Evolutionary conservation across 2,329 filamentous ascomycete species (phyloP), one percentile per base, ranked within the genome.

Genomic region (Claviceps lovelessii): DNA sequence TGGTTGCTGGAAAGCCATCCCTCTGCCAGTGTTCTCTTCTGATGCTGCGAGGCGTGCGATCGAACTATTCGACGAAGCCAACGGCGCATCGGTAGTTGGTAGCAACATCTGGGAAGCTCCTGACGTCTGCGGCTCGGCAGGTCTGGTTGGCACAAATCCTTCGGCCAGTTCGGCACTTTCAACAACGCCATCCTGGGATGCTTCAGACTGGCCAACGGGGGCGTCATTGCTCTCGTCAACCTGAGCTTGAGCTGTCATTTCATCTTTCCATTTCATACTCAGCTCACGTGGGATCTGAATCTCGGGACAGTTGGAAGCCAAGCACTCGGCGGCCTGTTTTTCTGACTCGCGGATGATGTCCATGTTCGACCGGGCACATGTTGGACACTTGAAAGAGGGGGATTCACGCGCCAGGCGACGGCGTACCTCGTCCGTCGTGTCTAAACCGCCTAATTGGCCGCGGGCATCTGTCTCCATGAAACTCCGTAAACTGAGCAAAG

Each of bases 381-480:
- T 76, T 0, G 74, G 65, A 69, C 93, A 97, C 53, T 72, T 78
- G 78, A 83, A 96, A 0, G 61, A 65, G 1, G 69, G 69, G 57
- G 83, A 89, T 63, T 85, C 80, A 49, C 66, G 72, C 5, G 93
- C 93, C 62, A 93, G 78, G 49, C 79, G 73, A 62, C 77, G 77
- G 54, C 91, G 75, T 52, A 87, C 81, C 5, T 75, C 76, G 19
- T 85, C 83, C 31, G 74, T 80, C 4, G 85, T 85, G 60, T 96
- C 90, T 62, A 97, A 75, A 0, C 93, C 93, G 13, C 93, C 93
- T 1, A 98, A 75, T 73, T 97, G 93, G 1, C 93, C 93, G 61
- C 80, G 82, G 9, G 87, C 83, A 61, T 91, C 88, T 3, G 86
- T 90, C 67, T 94, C 90, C 90, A 98, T 97, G 69, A 96, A 96